Conservation (phyloP, 2,329 filamentous ascomycete species). For the Alternaria longipes region DNA sequence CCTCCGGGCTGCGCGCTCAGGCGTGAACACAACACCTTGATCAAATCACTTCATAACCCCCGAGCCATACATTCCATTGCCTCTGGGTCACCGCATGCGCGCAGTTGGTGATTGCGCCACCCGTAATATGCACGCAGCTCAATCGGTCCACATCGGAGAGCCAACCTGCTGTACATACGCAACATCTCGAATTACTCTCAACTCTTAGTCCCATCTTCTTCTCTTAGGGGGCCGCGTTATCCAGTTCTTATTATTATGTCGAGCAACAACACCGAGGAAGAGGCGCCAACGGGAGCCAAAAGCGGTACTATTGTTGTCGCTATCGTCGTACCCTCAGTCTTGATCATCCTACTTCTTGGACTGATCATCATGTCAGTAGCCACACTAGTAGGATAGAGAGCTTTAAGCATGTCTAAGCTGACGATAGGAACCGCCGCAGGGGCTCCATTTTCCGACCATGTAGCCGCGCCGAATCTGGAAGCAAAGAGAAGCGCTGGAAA, state of each 20-base stretch:
- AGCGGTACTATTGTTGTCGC: constrained; percentile 37
- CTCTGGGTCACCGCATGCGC: constrained; percentile 13
- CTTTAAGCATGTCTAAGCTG: constrained; percentile 10
- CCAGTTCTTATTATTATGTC: constrained; percentile 20
- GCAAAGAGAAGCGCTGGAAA: constrained; percentile 35
- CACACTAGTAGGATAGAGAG: not conserved
- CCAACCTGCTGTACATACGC: constrained; percentile 10
- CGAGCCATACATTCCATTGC: constrained; percentile 5
- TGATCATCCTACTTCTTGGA: constrained; percentile 42
- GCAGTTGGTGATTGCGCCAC: constrained; percentile 19
- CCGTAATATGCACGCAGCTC: constrained; percentile 23
- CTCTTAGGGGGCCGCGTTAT: not conserved
- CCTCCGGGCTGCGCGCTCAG: constrained; percentile 5
- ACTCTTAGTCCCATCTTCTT: not conserved
- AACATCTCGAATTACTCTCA: not conserved
- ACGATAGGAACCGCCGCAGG: constrained; percentile 30
- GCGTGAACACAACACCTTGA: constrained; percentile 13
- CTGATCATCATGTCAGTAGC: constrained; percentile 42
- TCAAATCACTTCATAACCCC: constrained; percentile 3
- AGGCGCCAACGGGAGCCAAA: constrained; percentile 1
- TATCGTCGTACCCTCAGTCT: constrained; percentile 44
- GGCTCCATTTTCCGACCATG: constrained; percentile 33
- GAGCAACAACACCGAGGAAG: constrained; percentile 20
- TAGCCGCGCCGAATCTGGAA: constrained; percentile 18
- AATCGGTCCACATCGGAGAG: constrained; percentile 18